Conservation (phyloP, 139 green algal species). For the Haematococcus lacustris region DNA sequence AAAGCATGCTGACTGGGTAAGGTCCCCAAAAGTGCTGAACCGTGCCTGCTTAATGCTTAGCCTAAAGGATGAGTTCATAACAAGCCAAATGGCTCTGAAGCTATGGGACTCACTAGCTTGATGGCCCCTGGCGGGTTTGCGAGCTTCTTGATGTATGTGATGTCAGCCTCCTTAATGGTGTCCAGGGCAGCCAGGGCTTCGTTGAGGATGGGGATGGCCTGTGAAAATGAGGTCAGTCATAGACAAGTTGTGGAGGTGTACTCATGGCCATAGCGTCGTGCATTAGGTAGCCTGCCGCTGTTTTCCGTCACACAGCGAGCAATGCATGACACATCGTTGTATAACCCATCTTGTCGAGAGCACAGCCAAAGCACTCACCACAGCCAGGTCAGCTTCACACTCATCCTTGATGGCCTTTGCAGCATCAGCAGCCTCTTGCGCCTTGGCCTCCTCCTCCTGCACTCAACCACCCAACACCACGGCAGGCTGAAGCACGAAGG, state of each 20-base stretch:
- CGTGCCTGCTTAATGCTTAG: too few relatives aligned
- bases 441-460: constrained; percentile 50
- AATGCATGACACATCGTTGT: not conserved
- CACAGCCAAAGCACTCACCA: constrained; percentile 30
- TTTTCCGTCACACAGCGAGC: too few relatives aligned
- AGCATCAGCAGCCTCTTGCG: constrained; percentile 50
- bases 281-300: not conserved
- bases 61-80: not conserved
- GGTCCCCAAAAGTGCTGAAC: too few relatives aligned
- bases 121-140: constrained; percentile 65
- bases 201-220: constrained; percentile 69
- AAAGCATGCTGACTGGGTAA: too few relatives aligned
- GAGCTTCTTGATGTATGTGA: constrained; percentile 60
- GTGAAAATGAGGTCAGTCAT: not conserved
- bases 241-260: not conserved
- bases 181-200: constrained; percentile 70
- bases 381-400: constrained; percentile 67
- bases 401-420: constrained; percentile 74
- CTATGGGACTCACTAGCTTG: constrained; percentile 65
- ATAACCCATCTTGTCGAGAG: not conserved
- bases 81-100: not conserved
- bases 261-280: not conserved
- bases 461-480: not conserved
- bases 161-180: constrained; percentile 77
- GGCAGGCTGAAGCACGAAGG: not conserved